These are phyloP conservation scores for Pilobolus umbonatus DNA, from an alignment of 192 early-diverging fungal species.

Conservation along the genomic window DNA sequence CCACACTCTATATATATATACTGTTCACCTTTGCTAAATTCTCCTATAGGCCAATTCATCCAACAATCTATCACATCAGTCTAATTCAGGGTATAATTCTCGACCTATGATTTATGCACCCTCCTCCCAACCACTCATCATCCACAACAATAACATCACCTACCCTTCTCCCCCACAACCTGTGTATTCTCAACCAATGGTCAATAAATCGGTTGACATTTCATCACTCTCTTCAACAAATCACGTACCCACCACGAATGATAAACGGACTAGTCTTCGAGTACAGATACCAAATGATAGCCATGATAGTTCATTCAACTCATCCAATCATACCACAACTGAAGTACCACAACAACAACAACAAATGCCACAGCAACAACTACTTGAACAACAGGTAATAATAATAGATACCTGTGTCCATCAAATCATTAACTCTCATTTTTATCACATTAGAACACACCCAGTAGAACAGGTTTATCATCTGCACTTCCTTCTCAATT, in stretches of 20 bases:
- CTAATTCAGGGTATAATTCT: not conserved
- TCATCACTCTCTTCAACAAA: not conserved
- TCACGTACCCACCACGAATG: not conserved
- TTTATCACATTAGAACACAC: not conserved
- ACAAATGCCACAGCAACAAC: not conserved
- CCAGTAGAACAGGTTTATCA: constrained; percentile 36
- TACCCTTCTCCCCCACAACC: constrained; percentile 6
- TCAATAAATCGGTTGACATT: not conserved
- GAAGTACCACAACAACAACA: not conserved
- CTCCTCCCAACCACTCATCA: not conserved
- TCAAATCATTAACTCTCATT: not conserved
- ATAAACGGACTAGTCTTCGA: constrained; percentile 5
- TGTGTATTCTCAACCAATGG: constrained; percentile 6
- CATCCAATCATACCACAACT: too few species aligned
- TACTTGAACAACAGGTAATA: constrained; percentile 10
- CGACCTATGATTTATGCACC: not conserved
- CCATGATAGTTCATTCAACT: not conserved
- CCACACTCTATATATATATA: not conserved
- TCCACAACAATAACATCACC: constrained; percentile 4
- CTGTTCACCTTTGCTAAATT: not conserved
- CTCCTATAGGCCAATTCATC: not conserved
- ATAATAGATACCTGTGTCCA: not conserved
- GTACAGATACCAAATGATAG: constrained; percentile 7
- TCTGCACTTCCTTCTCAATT: constrained; percentile 66
- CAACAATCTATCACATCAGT: not conserved